Conservation (phyloP, 441 rosid species). For the Pelargonium myrrhifolium region DNA sequence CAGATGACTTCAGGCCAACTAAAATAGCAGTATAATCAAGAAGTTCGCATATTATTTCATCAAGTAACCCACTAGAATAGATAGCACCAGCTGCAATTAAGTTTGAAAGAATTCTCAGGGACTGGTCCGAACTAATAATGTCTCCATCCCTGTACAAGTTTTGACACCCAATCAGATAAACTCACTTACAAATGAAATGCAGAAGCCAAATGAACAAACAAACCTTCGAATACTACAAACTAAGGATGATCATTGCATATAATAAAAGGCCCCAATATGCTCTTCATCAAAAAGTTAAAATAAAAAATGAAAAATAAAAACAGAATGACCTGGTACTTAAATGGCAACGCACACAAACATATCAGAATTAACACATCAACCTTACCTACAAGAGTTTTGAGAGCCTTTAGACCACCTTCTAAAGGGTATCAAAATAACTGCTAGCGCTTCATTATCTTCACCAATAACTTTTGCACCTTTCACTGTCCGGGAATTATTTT, state of each 20-base stretch:
- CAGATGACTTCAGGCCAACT: conserved; percentile 55
- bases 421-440: conserved; percentile 54
- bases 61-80: conserved; percentile 43
- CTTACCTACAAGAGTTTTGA: conserved; percentile 53
- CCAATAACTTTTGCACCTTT: conserved; percentile 78
- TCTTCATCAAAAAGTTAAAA: neutral
- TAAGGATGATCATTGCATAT: neutral
- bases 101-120: conserved; percentile 78
- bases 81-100: conserved; percentile 70
- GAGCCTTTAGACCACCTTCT: conserved; percentile 66
- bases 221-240: conserved; percentile 3
- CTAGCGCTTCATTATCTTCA: conserved; percentile 68
- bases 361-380: conserved; percentile 5
- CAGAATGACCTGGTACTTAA: neutral
- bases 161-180: conserved; percentile 18
- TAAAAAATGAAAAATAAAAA: neutral
- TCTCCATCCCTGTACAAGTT: conserved; percentile 61
- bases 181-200: neutral
- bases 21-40: conserved; percentile 51
- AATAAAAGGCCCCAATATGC: neutral
- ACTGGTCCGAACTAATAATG: conserved; percentile 54
- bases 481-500: conserved; percentile 72
- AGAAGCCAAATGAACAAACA: neutral
- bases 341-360: neutral
- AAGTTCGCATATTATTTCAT: conserved; percentile 62